Base-by-base conservation (phyloP, 23 red algal genomes). In the Gracilariopsis chorda region DNA sequence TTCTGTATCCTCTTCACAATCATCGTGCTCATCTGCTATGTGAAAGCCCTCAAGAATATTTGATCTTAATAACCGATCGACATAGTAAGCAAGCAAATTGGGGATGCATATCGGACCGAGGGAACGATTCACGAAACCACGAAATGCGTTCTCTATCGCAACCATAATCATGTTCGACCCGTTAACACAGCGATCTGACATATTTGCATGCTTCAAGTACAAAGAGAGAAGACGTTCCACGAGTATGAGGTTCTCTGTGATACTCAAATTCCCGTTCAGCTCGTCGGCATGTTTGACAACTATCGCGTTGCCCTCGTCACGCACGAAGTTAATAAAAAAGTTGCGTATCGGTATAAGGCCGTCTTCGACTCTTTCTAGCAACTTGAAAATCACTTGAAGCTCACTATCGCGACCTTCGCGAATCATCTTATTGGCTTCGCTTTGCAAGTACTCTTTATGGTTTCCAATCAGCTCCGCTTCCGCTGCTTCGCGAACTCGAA, bases 111-210 rank as follows among this genome's bases (percentile, higher is more conserved):
- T 53, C 7, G n/a, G n/a, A 80, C 88, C 88, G 6, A 91, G 20
- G 42, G 58, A 42, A 28, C 77, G 46, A 53, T 91, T 91, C 88
- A 74, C 27, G 42, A 91, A 91, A 4, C 74, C 37, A 23, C 75
- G 62, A 53, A 91, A 91, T 30, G 88, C 88, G 36, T 91, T 74
- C 46, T 91, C 88, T 53, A 91, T 72, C 19, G 88, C 74, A 25
- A 71, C 53, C 58, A 91, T 71, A 19, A 91, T 70, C 46, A 82
- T 80, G 24, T 72, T 65, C 7, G 88, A 80, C 33, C 88, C 77
- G 57, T 73, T 75, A 82, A 91, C 80, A 91, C 88, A 91, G 40
- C 88, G 88, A 20, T 65, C 28, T 0, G 77, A 45, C 40, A 91
- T 47, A n/a, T 29, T 72, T 4, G 88, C 40, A 51, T 91, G 61